Base-by-base conservation (phyloP, 331 rosid species). In the Rosa hybrid region DNA sequence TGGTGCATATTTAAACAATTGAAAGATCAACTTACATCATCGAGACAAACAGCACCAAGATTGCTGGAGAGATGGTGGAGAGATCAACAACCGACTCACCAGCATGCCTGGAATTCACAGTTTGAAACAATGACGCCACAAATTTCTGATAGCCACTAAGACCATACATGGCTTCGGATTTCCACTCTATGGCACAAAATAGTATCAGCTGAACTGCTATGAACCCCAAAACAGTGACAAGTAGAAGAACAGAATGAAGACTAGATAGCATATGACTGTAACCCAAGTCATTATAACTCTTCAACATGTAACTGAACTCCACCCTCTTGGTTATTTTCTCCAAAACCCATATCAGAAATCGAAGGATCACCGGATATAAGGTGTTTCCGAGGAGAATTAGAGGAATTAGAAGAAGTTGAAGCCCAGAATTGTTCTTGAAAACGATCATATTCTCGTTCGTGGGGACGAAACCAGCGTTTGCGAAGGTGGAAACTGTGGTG, bases 401-500 rank as follows among this genome's bases (percentile, higher is more conserved):
- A 6, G 92, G 87, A 0, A 87, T 25, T 0, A 94, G 71, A 45
- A 92, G 77, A 5, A 91, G 72, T 0, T 91, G 51, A 45, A 91
- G 87, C 0, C 94, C 92, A 4, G 93, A 86, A 25, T 89, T 89
- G 11, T 89, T 81, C 60, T 84, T 94, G 89, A 92, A 94, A 46
- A 90, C 83, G 0, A 88, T 82, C 97, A 94, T 87, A 80, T 90
- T 92, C 77, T 94, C 97, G 34, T 94, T 90, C 0, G 93, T 92
- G 6, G 97, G 97, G 17, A 90, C 20, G 57, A 82, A 92, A 1
- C 96, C 97, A 45, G 97, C 90, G 5, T 81, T 92, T 1, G 97
- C 71, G 38, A 92, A 92, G 4, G 88, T 83, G 1, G 98, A 92
- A 68, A 90, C 93, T 8, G 84, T 20, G 25, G 86, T 80, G 75